Percentiles rank a stretch among this genome's conserved stretches.
Evolutionary conservation across 805 yeast genomes (phyloP).

Genomic region (Lipomyces orientalis): DNA sequence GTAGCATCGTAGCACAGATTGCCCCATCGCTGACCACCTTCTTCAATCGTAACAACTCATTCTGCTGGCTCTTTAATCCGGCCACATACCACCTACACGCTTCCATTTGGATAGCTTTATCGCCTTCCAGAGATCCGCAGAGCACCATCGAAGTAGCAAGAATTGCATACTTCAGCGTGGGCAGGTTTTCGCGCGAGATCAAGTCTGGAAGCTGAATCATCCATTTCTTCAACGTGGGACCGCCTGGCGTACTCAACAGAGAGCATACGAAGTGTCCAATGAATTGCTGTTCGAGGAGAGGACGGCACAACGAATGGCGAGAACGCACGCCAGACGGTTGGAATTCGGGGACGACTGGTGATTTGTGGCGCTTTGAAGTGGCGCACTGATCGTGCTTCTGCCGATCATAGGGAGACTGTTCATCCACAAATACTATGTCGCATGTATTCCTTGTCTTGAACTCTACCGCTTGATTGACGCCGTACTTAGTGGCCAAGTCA

Average conservation of each 20-base stretch:
- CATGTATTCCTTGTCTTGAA: background rate
- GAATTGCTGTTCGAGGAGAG: constrained; percentile 1
- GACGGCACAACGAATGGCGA: background rate
- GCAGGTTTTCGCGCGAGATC: background rate
- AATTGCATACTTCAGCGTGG: constrained; percentile 5
- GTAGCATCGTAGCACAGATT: constrained; percentile 7
- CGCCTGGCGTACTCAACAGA: background rate
- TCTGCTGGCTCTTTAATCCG: constrained; percentile 5
- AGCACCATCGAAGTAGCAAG: constrained; percentile 9
- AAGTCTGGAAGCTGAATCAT: constrained; percentile 5
- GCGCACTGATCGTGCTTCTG: background rate
- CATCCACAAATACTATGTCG: constrained; percentile 1
- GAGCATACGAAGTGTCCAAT: background rate
- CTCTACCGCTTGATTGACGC: background rate
- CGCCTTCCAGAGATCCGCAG: background rate
- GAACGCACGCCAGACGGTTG: no score
- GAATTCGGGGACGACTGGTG: background rate
- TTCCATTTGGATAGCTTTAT: constrained; percentile 6
- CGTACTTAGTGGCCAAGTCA: constrained; percentile 5
- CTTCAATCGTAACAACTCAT: constrained; percentile 2
- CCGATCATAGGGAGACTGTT: background rate
- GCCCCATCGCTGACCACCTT: constrained; percentile 4
- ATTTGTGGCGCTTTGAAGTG: background rate
- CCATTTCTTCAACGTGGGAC: constrained; percentile 3
- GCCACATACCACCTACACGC: constrained; percentile 10